Evolutionary conservation across 1,139 yeast genomes (phyloP).

Genomic region (Saccharomyces pastorianus): DNA sequence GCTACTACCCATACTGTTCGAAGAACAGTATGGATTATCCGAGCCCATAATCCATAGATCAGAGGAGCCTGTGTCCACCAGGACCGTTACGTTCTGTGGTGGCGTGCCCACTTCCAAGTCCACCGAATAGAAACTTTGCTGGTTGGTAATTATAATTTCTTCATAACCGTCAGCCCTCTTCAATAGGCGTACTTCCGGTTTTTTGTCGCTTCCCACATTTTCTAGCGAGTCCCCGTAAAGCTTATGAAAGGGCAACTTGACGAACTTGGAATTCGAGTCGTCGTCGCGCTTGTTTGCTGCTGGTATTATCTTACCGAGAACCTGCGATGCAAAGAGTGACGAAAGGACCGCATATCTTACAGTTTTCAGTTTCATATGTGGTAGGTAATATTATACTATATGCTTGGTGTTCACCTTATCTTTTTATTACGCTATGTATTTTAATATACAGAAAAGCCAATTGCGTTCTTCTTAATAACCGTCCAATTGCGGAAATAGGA

Average conservation of each 20-base stretch:
- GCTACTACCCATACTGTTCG: background rate
- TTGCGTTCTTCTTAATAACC: background rate
- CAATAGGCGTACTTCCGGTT: conserved; percentile 3
- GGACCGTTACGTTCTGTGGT: conserved; percentile 42
- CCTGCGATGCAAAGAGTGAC: background rate
- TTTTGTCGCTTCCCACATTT: conserved; percentile 5
- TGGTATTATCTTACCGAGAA: background rate
- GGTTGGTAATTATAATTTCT: conserved; percentile 18
- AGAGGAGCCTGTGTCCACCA: conserved; percentile 66
- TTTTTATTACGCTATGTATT: background rate
- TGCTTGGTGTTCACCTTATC: background rate
- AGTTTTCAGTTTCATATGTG: background rate
- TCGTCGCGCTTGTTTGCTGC: background rate
- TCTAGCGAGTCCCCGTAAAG: conserved; percentile 6
- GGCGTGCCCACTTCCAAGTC: conserved; percentile 44
- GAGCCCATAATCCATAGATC: conserved; percentile 54
- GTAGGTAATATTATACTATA: background rate
- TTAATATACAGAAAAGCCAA: background rate
- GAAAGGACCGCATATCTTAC: background rate
- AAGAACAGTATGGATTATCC: conserved; percentile 20
- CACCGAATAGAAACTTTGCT: conserved; percentile 26
- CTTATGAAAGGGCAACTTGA: conserved; percentile 7
- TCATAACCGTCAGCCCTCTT: conserved; percentile 17
- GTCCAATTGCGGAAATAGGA: background rate
- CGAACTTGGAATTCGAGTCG: conserved; percentile 2